Evolutionary conservation across 1,284 basidiomycete genomes (phyloP).

Genomic region (Sporisorium iseilematis-ciliati): DNA sequence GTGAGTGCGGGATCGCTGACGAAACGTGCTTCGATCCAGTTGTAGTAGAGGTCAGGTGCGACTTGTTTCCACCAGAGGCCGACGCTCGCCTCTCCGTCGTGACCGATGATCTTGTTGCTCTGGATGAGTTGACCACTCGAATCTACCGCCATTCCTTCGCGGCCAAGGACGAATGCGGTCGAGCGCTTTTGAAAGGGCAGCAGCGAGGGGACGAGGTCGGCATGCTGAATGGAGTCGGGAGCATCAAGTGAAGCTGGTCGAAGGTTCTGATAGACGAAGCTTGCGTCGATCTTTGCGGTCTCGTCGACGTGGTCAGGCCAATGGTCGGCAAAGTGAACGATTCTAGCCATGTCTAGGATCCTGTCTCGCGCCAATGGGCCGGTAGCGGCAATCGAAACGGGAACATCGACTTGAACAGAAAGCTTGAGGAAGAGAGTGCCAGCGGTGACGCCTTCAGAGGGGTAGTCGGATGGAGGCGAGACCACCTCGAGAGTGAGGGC

Average conservation of each 20-base stretch:
- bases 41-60: conserved; percentile 39
- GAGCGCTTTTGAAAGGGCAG: conserved; percentile 64
- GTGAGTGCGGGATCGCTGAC: conserved; percentile 26
- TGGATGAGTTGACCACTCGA: conserved; percentile 7
- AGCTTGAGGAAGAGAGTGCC: conserved; percentile 45
- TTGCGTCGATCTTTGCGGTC: conserved; percentile 24
- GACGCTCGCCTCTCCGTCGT: conserved; percentile 24
- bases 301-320: conserved; percentile 4
- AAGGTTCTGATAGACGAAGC: conserved; percentile 54
- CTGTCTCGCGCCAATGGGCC: conserved; percentile 7
- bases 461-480: conserved; percentile 17
- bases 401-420: conserved; percentile 8
- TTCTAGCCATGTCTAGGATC: conserved; percentile 38
- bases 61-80: conserved; percentile 63
- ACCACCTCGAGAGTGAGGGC: conserved; percentile 7
- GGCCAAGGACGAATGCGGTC: conserved; percentile 57
- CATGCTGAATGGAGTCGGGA: conserved; percentile 48
- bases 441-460: conserved; percentile 16
- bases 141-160: conserved; percentile 53
- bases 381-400: conserved; percentile 3
- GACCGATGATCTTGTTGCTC: conserved; percentile 18
- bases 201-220: conserved; percentile 46
- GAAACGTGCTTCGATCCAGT: conserved; percentile 54
- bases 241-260: conserved; percentile 23
- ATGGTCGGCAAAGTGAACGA: conserved; percentile 40